These are phyloP conservation scores for Aspergillus sp. DNA, from an alignment of 2,329 filamentous ascomycete genomes.

Conservation along the genomic window DNA sequence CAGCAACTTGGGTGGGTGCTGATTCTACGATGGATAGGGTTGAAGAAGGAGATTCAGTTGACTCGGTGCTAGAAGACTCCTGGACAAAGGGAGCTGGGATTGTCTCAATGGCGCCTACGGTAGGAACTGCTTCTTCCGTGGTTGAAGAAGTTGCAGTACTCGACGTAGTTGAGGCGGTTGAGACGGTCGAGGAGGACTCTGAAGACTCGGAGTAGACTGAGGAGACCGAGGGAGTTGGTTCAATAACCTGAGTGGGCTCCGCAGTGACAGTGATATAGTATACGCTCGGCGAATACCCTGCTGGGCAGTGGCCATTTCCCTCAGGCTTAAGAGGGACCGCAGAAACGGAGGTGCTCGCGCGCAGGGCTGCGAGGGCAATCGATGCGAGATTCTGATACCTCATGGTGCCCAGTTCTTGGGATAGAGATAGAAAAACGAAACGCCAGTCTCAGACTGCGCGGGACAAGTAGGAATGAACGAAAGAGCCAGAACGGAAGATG, in stretches of 20 bases:
- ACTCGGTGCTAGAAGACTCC: background rate
- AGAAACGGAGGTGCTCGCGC: constrained; percentile 25
- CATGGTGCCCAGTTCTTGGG: constrained; percentile 18
- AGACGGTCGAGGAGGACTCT: background rate
- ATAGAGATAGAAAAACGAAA: constrained; percentile 1
- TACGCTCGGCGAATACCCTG: constrained; percentile 27
- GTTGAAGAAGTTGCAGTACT: background rate
- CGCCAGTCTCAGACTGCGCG: constrained; percentile 6
- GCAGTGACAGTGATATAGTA: constrained; percentile 28
- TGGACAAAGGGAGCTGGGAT: background rate
- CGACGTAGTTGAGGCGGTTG: background rate
- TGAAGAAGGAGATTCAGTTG: background rate
- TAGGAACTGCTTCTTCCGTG: background rate
- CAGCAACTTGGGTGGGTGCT: background rate
- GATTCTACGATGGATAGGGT: background rate
- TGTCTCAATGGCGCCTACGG: constrained; percentile 1
- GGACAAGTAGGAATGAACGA: constrained; percentile 12
- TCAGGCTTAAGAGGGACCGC: constrained; percentile 19
- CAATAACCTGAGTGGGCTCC: constrained; percentile 15
- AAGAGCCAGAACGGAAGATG: constrained; percentile 14
- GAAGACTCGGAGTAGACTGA: background rate
- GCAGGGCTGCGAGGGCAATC: constrained; percentile 24
- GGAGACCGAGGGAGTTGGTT: constrained; percentile 9
- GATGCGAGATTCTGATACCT: constrained; percentile 27
- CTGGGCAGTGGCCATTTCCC: constrained; percentile 23